Evolutionary conservation across 2,329 filamentous ascomycete genomes (phyloP).

Genomic region (Aspergillus pseudotamarii): DNA sequence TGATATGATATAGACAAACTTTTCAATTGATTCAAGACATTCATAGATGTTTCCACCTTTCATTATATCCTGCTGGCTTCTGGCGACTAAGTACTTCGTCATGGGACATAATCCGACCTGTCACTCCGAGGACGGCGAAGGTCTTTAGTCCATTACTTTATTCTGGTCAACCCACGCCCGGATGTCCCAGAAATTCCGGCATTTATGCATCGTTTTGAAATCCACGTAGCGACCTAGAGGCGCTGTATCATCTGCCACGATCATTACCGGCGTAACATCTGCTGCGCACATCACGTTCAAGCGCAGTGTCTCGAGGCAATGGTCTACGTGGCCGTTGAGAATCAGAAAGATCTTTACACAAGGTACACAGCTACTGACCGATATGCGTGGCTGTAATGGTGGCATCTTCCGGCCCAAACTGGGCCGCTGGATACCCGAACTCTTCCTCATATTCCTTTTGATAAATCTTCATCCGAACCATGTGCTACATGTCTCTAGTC

Average conservation of each 20-base stretch:
- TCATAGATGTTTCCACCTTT: too few relatives aligned
- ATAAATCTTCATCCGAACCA: neutral
- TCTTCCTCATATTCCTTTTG: neutral
- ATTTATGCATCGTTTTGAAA: neutral
- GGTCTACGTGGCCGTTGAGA: neutral
- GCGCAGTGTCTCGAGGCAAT: neutral
- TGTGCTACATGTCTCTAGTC: neutral
- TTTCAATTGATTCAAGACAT: too few relatives aligned
- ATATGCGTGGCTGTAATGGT: neutral
- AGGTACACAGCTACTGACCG: neutral
- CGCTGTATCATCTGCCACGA: neutral
- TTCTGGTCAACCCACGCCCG: neutral
- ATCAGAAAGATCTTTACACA: neutral
- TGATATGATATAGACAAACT: neutral
- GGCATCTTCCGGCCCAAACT: neutral
- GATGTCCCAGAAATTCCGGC: neutral
- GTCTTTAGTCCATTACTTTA: neutral
- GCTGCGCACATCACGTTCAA: neutral
- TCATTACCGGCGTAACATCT: neutral
- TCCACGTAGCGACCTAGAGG: neutral
- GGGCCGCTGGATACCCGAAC: neutral
- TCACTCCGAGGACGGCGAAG: too few relatives aligned
- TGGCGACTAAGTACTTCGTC: too few relatives aligned
- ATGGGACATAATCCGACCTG: too few relatives aligned
- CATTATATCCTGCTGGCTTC: too few relatives aligned